phyloP scores from a whole-genome alignment of 495 filamentous ascomycete genomes.

The Rostrohypoxylon terebratum region DNA sequence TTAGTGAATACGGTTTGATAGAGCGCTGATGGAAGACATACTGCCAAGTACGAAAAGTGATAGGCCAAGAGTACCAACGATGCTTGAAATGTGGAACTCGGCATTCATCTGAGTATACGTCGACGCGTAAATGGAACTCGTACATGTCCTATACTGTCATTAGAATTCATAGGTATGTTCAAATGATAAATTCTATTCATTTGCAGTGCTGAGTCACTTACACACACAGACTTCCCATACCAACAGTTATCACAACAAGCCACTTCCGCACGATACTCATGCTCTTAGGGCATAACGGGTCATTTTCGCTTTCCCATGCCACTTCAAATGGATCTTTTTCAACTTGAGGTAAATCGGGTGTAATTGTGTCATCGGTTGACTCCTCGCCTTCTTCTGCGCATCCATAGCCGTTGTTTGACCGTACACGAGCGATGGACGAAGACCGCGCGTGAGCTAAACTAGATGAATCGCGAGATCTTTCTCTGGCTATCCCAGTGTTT shows the following conservation, averaged over 20 bases:
- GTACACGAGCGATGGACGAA: conserved; percentile 46
- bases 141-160: conserved; percentile 73
- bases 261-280: conserved; percentile 77
- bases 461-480: not conserved
- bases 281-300: conserved; percentile 78
- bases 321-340: conserved; percentile 71
- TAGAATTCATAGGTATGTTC: not conserved
- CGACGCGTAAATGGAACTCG: conserved; percentile 88
- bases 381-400: conserved; percentile 58
- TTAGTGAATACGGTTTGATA: conserved; percentile 43
- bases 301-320: conserved; percentile 75
- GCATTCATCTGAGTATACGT: conserved; percentile 84
- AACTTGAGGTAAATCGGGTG: conserved; percentile 29
- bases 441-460: conserved; percentile 17
- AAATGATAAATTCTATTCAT: not conserved
- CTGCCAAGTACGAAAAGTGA: conserved; percentile 82
- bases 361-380: conserved; percentile 44
- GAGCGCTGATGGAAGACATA: conserved; percentile 39
- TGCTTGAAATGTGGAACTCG: conserved; percentile 76
- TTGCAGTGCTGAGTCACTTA: conserved; percentile 59
- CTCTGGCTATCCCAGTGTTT: not conserved
- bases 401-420: conserved; percentile 74
- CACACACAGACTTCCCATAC: conserved; percentile 83
- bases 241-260: conserved; percentile 79
- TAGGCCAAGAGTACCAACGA: conserved; percentile 82